Conservation (phyloP, 1,284 basidiomycete genomes). For the Cutaneotrichosporon sp. region DNA sequence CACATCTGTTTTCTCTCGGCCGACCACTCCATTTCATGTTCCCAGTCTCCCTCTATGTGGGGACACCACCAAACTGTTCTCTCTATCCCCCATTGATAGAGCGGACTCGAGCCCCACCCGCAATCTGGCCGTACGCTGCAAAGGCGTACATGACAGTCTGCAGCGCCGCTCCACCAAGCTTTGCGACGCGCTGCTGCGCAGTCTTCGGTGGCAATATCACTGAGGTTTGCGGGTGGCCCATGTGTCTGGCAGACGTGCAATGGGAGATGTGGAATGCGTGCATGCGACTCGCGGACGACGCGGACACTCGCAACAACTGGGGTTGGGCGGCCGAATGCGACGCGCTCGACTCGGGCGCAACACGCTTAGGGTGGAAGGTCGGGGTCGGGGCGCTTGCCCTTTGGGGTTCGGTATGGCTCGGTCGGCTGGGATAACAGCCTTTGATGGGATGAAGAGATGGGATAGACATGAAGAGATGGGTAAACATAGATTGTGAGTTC, state of each 20-base stretch:
- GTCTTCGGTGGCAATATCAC: conserved; percentile 2
- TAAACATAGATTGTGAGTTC: background rate
- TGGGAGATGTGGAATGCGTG: conserved; percentile 9
- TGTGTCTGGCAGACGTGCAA: conserved; percentile 4
- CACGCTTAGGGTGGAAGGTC: background rate
- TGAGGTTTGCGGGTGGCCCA: conserved; percentile 5
- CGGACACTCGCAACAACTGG: background rate
- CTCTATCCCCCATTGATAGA: background rate
- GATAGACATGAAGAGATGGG: background rate
- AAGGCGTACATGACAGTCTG: background rate
- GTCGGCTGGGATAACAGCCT: background rate
- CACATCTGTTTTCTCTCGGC: background rate
- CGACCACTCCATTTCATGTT: background rate
- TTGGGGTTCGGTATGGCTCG: background rate
- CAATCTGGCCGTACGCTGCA: background rate
- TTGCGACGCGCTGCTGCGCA: background rate
- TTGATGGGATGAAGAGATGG: background rate
- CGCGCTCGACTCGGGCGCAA: background rate
- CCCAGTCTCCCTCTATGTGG: background rate
- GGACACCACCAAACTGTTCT: background rate
- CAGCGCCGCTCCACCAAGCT: background rate
- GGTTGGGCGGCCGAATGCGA: conserved; percentile 5
- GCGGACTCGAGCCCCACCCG: background rate
- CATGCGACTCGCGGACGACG: conserved; percentile 8
- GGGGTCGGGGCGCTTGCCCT: background rate